Evolutionary conservation across 2,329 filamentous ascomycete species (phyloP).

Genomic region (Apiospora hydei): DNA sequence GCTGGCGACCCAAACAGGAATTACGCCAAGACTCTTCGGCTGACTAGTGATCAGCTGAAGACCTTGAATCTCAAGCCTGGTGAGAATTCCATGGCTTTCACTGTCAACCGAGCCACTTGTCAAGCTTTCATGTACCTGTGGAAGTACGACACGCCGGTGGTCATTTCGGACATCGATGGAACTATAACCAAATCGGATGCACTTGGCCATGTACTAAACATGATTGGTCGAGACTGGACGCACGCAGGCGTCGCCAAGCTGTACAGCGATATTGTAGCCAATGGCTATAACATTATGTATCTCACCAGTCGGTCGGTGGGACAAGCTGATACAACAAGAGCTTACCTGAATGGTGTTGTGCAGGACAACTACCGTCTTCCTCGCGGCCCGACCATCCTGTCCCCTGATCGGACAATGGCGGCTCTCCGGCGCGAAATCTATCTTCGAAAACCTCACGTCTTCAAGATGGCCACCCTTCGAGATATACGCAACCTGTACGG

Average conservation of each 20-base stretch:
- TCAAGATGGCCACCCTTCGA: conserved; percentile 98
- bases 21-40: conserved; percentile 93
- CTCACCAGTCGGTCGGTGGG: conserved; percentile 93
- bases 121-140: conserved; percentile 93
- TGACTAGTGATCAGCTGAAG: conserved; percentile 96
- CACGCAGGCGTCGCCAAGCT: conserved; percentile 96
- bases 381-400: conserved; percentile 91
- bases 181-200: conserved; percentile 99
- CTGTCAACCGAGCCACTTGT: conserved; percentile 93
- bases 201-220: conserved; percentile 91
- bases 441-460: conserved; percentile 94
- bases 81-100: conserved; percentile 95
- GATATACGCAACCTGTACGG: conserved; percentile 92
- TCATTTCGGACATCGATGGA: conserved; percentile 98
- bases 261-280: conserved; percentile 92
- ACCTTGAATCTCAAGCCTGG: conserved; percentile 81
- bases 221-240: conserved; percentile 98
- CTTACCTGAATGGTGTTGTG: conserved; percentile 87
- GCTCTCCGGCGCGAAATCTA: conserved; percentile 93
- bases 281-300: conserved; percentile 99
- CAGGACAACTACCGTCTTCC: conserved; percentile 89
- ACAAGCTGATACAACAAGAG: conserved; percentile 87
- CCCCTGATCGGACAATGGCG: conserved; percentile 92
- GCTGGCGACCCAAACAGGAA: conserved; percentile 78
- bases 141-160: conserved; percentile 89